Base-by-base conservation (phyloP, 2,329 filamentous ascomycete species). In the Paraconiothyrium brasiliense region DNA sequence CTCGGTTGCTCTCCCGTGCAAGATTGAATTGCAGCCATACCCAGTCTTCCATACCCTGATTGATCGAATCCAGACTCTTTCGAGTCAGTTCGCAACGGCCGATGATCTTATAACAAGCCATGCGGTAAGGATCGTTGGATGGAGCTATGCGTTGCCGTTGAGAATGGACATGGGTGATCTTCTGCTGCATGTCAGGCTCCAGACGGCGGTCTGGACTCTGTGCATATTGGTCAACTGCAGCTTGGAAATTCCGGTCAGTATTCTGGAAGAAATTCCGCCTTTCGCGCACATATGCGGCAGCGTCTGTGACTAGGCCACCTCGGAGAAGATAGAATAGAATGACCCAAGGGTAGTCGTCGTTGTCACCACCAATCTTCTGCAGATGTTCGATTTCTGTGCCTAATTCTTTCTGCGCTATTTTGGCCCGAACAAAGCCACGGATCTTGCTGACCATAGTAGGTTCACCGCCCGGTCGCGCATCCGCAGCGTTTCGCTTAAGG, bases 51-150 rank as follows among this genome's bases (percentile, higher is more conserved):
- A 89, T 85, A 37, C 83, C 84, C 71, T 87, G 85, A 46, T 81
- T 85, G 62, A 90, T 83, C 4, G 81, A 80, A 48, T 88, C 86
- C 39, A 90, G 78, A 61, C 81, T 86, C 58, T 86, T 82, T 47
- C 84, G 82, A 51, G 79, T 82, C 61, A 90, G 80, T 65, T 90
- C 88, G 72, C 87, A 90, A 54, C 88, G 93, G 49, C 96, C 95
- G 70, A 99, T 91, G 64, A 99, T 90, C 84, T 99, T 98, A 85
- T 98, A 98, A 78, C 95, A 97, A 51, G 94, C 94, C 89, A 97
- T 94, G 57, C 93, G 90, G 82, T 96, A 99, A 30, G 95, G 95
- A 76, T 99, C 95, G 1, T 92, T 92, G 74, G 94, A 92, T 0
- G 92, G 92, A 0, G 92, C 92, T 71, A 96, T 92, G 66, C 92